Conservation (phyloP, 2,329 filamentous ascomycete genomes). For the Pseudocercospora cruenta region DNA sequence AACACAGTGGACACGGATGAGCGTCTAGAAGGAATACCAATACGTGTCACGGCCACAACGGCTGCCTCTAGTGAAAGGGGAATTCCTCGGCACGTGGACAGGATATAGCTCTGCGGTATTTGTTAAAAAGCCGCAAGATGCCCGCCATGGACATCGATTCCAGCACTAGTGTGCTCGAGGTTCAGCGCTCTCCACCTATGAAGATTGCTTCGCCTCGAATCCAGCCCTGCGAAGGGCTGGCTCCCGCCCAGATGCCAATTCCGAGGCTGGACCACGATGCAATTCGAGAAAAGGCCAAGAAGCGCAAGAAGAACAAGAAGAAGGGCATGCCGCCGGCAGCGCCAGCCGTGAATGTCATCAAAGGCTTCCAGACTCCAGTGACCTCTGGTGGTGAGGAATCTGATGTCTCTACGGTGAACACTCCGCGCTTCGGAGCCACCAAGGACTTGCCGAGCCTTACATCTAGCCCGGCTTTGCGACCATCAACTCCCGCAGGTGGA, state of each 20-base stretch:
- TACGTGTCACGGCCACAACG: not conserved
- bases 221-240: slow-evolving; percentile 28
- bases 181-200: slow-evolving; percentile 37
- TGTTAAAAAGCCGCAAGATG: slow-evolving; percentile 26
- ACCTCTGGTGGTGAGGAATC: slow-evolving; percentile 61
- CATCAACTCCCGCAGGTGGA: slow-evolving; percentile 61
- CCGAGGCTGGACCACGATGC: slow-evolving; percentile 41
- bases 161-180: slow-evolving; percentile 30
- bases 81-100: not conserved
- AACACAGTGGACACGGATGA: not conserved
- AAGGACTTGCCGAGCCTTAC: slow-evolving; percentile 55
- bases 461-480: slow-evolving; percentile 49
- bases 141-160: slow-evolving; percentile 42
- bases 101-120: slow-evolving; percentile 6
- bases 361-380: slow-evolving; percentile 55
- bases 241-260: slow-evolving; percentile 29
- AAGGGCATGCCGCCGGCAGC: slow-evolving; percentile 41
- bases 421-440: slow-evolving; percentile 41
- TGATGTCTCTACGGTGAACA: slow-evolving; percentile 46
- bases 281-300: slow-evolving; percentile 41
- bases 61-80: not conserved
- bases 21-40: not conserved
- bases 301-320: slow-evolving; percentile 46
- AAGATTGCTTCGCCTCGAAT: slow-evolving; percentile 36
- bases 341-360: slow-evolving; percentile 46